phyloP scores from a whole-genome alignment of 2,329 filamentous ascomycete species.

The Sporothrix luriei region DNA sequence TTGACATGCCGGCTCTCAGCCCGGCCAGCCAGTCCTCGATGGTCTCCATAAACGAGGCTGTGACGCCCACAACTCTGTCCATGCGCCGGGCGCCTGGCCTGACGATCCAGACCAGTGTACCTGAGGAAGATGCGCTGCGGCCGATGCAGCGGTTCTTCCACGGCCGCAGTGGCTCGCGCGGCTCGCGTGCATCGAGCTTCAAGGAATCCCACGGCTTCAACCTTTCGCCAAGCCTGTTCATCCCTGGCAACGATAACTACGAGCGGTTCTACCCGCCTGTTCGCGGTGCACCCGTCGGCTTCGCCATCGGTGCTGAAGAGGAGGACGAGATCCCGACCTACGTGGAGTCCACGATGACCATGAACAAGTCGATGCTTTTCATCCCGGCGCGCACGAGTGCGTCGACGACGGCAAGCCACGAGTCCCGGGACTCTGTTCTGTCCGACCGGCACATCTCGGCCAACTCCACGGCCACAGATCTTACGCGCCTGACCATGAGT shows the following conservation, averaged over 20 bases:
- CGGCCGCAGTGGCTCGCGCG: conserved; percentile 41
- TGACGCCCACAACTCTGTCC: conserved; percentile 47
- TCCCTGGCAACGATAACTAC: conserved; percentile 57
- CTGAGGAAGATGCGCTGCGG: conserved; percentile 24
- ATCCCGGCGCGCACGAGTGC: conserved; percentile 55
- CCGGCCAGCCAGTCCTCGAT: conserved; percentile 53
- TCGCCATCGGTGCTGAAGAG: conserved; percentile 38
- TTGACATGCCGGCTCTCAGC: conserved; percentile 54
- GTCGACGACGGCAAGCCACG: conserved; percentile 56
- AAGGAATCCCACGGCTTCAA: conserved; percentile 62
- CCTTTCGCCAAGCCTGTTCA: conserved; percentile 64
- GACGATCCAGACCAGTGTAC: conserved; percentile 30
- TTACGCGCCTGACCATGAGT: conserved; percentile 58
- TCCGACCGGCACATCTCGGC: conserved; percentile 58
- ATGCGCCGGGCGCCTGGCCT: conserved; percentile 38
- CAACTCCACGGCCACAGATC: conserved; percentile 56
- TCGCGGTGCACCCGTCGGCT: conserved; percentile 28
- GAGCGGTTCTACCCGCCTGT: conserved; percentile 41
- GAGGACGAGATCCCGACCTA: conserved; percentile 44
- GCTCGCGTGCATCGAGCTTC: conserved; percentile 58
- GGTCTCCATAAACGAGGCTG: conserved; percentile 48
- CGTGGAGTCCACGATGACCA: conserved; percentile 44
- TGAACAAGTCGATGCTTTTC: conserved; percentile 43
- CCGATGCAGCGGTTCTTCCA: conserved; percentile 40
- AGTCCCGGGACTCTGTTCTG: conserved; percentile 51